Conservation (phyloP, 2,329 filamentous ascomycete species). For the Diaporthe capsici region DNA sequence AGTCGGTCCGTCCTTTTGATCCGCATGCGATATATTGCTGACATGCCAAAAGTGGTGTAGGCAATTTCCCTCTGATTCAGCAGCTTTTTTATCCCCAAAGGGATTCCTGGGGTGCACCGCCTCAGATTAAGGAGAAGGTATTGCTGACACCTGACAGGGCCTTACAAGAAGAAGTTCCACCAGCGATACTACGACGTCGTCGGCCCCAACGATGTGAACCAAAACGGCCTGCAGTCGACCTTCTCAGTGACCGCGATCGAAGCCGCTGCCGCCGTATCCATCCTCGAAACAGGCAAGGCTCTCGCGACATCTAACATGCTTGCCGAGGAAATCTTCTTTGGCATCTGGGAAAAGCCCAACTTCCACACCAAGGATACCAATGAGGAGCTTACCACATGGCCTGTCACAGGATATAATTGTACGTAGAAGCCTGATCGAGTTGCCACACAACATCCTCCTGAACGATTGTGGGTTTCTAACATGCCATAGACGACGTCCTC, state of each 20-base stretch:
- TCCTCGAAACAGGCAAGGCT: slow-evolving; percentile 63
- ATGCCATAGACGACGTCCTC: slow-evolving; percentile 60
- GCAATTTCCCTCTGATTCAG: not conserved
- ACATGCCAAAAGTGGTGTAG: slow-evolving; percentile 17
- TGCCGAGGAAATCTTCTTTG: slow-evolving; percentile 64
- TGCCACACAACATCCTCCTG: not conserved
- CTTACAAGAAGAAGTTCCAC: slow-evolving; percentile 65
- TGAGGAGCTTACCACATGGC: slow-evolving; percentile 59
- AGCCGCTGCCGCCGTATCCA: slow-evolving; percentile 55
- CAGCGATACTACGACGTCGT: slow-evolving; percentile 67
- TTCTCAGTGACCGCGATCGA: slow-evolving; percentile 63
- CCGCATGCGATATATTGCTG: not conserved
- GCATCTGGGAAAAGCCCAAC: slow-evolving; percentile 64
- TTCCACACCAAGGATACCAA: slow-evolving; percentile 66
- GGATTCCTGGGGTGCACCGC: not conserved
- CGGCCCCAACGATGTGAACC: slow-evolving; percentile 54
- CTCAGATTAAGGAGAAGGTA: not conserved
- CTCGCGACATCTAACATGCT: slow-evolving; percentile 63
- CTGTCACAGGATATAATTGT: slow-evolving; percentile 65
- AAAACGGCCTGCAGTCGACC: slow-evolving; percentile 66
- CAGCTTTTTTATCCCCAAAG: not conserved
- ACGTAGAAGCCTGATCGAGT: not conserved
- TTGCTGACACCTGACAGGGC: slow-evolving; percentile 54
- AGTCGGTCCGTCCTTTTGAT: slow-evolving; percentile 5
- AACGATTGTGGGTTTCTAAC: not conserved